Evolutionary conservation across 1,284 basidiomycete species (phyloP), one percentile per base, ranked within the genome.

Genomic region (Pterulicium gracile): DNA sequence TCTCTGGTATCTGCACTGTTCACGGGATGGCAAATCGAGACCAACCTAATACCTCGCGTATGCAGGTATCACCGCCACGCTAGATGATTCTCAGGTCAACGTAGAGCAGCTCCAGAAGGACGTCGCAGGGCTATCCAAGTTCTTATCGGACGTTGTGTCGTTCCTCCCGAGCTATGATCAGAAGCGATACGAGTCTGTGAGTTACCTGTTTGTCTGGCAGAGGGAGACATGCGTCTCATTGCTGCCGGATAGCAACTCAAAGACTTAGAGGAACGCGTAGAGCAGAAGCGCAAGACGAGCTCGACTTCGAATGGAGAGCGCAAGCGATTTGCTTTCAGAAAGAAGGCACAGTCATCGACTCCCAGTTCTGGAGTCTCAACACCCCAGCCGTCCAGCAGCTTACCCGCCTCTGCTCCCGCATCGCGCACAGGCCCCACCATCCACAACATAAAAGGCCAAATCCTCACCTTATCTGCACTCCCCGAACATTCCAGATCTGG

Each of bases 101-200:
- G 41, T 76, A 5, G 65, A 69, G 43, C 57, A 56, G 18, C 48
- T 76, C 17, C 60, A 70, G 3, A 50, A 61, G 17, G 69, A 71
- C 42, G 57, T 78, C 22, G 70, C 75, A 3, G 72, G 70, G 50
- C 60, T 85, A 43, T 67, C 74, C 34, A 84, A 79, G 54, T 67
- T 64, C 17, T 67, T 88, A 15, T 66, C 70, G 1, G 80, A 78
- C 55, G 81, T 78, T 3, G 75, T 73, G 4, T 67, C 70, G 2
- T 75, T 69, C 48, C 62, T 90, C 34, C 82, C 87, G 3, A 65
- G 72, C 35, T 88, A 86, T 57, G 85, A 88, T 59, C 84, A 84
- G 56, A 69, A 79, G 49, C 77, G 77, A 53, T 84, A 73, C 55
- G 81, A 85, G 54, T 60, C 67, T 53, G 87, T 88, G 53, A 50